phyloP scores from a whole-genome alignment of 176 grass and related monocot species.

The sorghum (Sorghum bicolor) region DNA sequence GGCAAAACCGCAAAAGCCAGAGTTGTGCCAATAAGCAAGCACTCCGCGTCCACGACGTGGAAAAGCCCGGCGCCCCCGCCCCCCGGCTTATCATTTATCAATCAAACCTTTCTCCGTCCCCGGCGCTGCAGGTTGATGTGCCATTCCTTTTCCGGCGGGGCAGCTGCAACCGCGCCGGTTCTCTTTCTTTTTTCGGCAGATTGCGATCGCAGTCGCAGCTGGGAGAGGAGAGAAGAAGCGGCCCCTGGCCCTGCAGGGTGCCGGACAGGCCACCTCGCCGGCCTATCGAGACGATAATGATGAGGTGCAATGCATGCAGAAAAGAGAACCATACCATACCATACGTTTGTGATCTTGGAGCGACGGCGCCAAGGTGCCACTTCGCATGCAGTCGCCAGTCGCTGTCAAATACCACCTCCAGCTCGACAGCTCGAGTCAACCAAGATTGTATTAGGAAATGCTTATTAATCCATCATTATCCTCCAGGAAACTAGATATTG shows the following conservation, averaged over 20 bases:
- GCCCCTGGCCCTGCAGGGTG: conserved; percentile 4
- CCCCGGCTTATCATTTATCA: too few species aligned
- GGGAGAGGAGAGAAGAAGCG: too few species aligned
- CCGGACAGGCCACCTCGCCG: neutral
- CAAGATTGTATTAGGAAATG: neutral
- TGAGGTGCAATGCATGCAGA: neutral
- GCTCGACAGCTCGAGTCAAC: neutral
- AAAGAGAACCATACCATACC: neutral
- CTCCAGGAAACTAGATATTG: too few species aligned
- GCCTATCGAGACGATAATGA: conserved; percentile 28
- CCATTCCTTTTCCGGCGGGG: neutral
- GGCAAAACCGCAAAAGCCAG: neutral
- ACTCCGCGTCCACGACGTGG: neutral
- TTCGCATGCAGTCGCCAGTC: conserved; percentile 18
- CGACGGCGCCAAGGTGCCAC: conserved; percentile 13
- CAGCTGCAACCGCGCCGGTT: neutral
- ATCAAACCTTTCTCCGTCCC: too few species aligned
- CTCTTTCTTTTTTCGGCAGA: too few species aligned
- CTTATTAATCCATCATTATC: neutral
- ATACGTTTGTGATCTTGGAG: neutral
- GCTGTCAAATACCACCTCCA: neutral
- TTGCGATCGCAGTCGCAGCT: too few species aligned
- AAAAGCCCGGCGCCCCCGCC: too few species aligned
- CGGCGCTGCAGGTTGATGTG: neutral
- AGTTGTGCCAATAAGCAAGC: neutral